phyloP scores from a whole-genome alignment of 306 rosid species.

The Potentilla sterilis region DNA sequence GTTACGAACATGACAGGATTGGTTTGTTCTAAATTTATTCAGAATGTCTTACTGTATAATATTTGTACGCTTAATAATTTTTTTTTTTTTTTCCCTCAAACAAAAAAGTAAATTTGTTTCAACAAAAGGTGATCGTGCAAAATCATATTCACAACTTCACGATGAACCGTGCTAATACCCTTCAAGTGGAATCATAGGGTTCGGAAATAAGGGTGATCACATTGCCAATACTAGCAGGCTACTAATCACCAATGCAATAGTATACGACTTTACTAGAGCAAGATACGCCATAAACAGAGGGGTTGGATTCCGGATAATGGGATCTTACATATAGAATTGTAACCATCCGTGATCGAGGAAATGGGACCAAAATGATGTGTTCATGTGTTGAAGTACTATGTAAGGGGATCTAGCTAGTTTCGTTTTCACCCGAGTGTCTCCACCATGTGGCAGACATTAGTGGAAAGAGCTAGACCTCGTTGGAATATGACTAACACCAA shows the following conservation, averaged over 20 bases:
- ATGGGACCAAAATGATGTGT: neutral
- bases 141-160: neutral
- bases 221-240: neutral
- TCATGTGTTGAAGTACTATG: neutral
- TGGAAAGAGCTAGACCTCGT: conserved; percentile 7
- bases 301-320: neutral
- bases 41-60: too few species aligned
- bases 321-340: neutral
- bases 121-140: neutral
- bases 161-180: too few species aligned
- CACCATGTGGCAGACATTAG: conserved; percentile 13
- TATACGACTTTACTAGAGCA: neutral
- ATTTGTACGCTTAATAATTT: too few species aligned
- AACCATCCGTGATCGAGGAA: neutral
- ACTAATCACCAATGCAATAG: neutral
- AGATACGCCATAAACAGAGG: neutral
- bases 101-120: too few species aligned
- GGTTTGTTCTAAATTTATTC: too few species aligned
- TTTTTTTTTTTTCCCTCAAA: too few species aligned
- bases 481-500: conserved; percentile 11
- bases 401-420: neutral
- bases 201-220: neutral
- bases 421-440: conserved; percentile 7
- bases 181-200: too few species aligned
- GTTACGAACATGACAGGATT: too few species aligned